phyloP scores from a whole-genome alignment of 768 basidiomycete species.

The Rhodocollybia butyracea region DNA sequence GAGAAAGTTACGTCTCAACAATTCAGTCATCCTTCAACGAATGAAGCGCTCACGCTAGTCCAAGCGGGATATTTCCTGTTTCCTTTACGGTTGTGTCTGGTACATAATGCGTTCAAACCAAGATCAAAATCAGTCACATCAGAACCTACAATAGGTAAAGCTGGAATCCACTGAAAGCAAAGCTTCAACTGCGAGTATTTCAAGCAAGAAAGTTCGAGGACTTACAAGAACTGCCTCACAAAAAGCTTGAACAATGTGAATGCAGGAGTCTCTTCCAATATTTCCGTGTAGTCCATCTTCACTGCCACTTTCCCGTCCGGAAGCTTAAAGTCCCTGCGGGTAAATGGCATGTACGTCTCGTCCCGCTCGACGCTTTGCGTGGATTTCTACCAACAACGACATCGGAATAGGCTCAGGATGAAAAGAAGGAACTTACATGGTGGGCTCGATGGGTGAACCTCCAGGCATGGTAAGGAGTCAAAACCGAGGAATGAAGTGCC shows the following conservation, averaged over 20 bases:
- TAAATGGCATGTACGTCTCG: conserved; percentile 64
- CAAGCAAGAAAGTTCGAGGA: neutral
- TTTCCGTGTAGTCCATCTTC: conserved; percentile 39
- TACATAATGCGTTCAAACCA: neutral
- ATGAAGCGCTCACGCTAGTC: conserved; percentile 35
- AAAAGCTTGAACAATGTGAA: conserved; percentile 49
- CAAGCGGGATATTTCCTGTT: conserved; percentile 40
- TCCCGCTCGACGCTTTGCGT: conserved; percentile 62
- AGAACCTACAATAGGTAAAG: conserved; percentile 38
- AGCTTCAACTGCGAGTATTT: neutral
- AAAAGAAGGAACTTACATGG: conserved; percentile 45
- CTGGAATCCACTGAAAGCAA: conserved; percentile 35
- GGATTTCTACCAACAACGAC: conserved; percentile 29
- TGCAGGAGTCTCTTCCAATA: conserved; percentile 48
- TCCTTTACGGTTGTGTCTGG: conserved; percentile 45
- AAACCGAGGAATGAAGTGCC: conserved; percentile 40
- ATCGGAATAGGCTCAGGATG: neutral
- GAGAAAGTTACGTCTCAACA: neutral
- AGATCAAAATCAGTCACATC: neutral
- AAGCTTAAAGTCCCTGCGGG: conserved; percentile 37
- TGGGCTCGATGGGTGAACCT: conserved; percentile 58
- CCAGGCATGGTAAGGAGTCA: conserved; percentile 66
- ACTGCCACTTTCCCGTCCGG: conserved; percentile 40
- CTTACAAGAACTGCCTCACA: conserved; percentile 47
- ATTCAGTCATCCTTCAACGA: neutral